Percentiles rank a stretch among this genome's conserved stretches.
Conservation (phyloP, 176 grass and related monocot genomes). For the Bothriochloa decipiens region DNA sequence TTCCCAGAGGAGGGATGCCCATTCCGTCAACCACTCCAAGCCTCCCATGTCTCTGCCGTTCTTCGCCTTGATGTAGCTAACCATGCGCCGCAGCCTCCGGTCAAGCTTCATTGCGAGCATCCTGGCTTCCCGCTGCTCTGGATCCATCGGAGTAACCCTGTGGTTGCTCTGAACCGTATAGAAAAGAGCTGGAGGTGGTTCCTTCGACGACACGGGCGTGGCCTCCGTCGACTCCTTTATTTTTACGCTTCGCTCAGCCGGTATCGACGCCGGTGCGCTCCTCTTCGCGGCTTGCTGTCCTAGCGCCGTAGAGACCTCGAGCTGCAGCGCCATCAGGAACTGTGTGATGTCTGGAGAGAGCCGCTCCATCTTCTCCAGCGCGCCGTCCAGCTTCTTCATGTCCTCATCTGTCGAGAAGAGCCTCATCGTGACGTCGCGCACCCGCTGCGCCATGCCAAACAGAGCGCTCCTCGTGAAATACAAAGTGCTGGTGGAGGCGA, state of each 20-base stretch:
- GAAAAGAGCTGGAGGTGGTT: too few relatives aligned
- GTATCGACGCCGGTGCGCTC: not conserved
- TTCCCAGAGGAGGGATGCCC: not conserved
- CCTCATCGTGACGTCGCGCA: not conserved
- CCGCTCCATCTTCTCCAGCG: constrained; percentile 5
- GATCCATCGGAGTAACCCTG: too few relatives aligned
- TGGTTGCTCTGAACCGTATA: too few relatives aligned
- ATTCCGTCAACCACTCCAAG: not conserved
- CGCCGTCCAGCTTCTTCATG: not conserved
- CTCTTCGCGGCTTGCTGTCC: not conserved
- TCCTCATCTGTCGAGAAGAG: constrained; percentile 2
- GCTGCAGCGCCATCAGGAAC: constrained; percentile 31
- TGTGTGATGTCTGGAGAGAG: not conserved
- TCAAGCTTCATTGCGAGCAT: too few relatives aligned
- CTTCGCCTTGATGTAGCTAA: too few relatives aligned
- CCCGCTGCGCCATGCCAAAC: not conserved
- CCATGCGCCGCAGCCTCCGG: too few relatives aligned
- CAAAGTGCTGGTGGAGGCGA: not conserved
- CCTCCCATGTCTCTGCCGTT: not conserved
- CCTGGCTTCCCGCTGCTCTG: too few relatives aligned
- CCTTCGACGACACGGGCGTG: too few relatives aligned
- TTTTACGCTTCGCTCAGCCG: not conserved
- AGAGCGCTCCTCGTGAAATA: not conserved
- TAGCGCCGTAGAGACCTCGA: not conserved
- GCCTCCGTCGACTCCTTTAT: too few relatives aligned